Conservation (phyloP, 2,329 filamentous ascomycete species). For the Penicillium sp. region DNA sequence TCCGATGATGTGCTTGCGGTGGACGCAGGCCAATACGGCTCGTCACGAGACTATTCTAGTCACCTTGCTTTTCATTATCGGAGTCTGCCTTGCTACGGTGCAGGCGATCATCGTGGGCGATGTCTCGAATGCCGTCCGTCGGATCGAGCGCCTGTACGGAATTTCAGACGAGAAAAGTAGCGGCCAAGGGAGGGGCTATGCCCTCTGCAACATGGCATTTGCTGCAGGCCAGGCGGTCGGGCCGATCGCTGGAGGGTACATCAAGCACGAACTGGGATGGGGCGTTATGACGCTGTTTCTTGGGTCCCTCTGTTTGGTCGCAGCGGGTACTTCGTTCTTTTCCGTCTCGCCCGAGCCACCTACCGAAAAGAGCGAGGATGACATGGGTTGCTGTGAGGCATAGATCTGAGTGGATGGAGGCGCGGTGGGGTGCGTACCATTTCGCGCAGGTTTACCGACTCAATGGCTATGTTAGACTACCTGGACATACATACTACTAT, state of each 20-base stretch:
- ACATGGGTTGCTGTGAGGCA: too few relatives aligned
- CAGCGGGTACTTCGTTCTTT: too few relatives aligned
- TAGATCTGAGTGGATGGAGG: too few relatives aligned
- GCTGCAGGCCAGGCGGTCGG: slow-evolving; percentile 2
- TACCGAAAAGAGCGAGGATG: too few relatives aligned
- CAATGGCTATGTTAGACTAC: too few relatives aligned
- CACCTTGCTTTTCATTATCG: neutral
- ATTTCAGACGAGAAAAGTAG: neutral
- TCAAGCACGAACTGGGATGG: slow-evolving; percentile 1
- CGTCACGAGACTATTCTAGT: neutral
- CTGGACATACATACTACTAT: too few relatives aligned
- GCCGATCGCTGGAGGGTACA: neutral
- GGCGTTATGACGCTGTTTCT: slow-evolving; percentile 2
- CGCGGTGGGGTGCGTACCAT: too few relatives aligned
- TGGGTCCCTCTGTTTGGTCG: neutral
- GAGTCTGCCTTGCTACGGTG: slow-evolving; percentile 1
- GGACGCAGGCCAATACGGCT: neutral
- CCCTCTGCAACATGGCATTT: slow-evolving; percentile 7
- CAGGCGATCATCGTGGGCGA: slow-evolving; percentile 6
- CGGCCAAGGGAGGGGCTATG: slow-evolving; percentile 1
- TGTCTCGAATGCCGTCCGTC: slow-evolving; percentile 2
- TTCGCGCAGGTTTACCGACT: too few relatives aligned
- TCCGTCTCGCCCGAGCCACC: too few relatives aligned
- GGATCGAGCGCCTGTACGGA: neutral
- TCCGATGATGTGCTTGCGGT: slow-evolving; percentile 1